Evolutionary conservation across 83 land plant genomes (phyloP), one percentile per base, ranked within the genome.

Genomic region (Isoetes engelmannii): DNA sequence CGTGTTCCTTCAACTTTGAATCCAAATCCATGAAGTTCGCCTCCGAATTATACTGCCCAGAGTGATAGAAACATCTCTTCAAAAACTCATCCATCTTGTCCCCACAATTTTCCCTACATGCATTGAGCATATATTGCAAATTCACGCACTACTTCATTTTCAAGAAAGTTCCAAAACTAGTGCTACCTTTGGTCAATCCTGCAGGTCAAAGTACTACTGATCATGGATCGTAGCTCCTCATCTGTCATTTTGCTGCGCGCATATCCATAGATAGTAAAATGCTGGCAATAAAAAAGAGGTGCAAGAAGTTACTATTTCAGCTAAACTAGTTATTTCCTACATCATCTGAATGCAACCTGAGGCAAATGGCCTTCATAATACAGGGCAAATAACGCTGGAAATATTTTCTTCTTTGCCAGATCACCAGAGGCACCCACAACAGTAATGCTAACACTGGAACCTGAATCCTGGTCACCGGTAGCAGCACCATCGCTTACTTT

Each of bases 401-500:
- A 92, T 5, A 86, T 92, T 51, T 92, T 92, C 86, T 89, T 89
- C 89, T 84, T 89, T 37, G 94, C 97, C 77, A 92, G 84, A 63
- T 92, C 97, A 47, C 97, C 97, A 4, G 97, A 92, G 48, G 97
- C 97, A 45, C 97, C 97, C 56, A 92, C 91, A 50, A 92, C 87
- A 61, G 85, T 92, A 28, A 89, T 89, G 57, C 86, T 89, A 7
- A 92, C 81, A 5, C 84, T 83, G 8, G 62, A 59, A 8, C 62
- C 62, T 9, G 84, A 63, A 45, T 80, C 86, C 9, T 49, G 15
- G 15, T n/a, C 57, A 4, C 10, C 57, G 28, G 72, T 59, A 37
- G 47, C 59, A 6, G 50, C 76, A 41, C 47, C 73, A 10, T 43
- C 44, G 48, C 70, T 28, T 28, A 28, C 37, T 28, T 28, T 28